Evolutionary conservation across 352 stramenopile genomes (phyloP), one percentile per base, ranked within the genome.

Genomic region (Phytophthora pseudosyringae): DNA sequence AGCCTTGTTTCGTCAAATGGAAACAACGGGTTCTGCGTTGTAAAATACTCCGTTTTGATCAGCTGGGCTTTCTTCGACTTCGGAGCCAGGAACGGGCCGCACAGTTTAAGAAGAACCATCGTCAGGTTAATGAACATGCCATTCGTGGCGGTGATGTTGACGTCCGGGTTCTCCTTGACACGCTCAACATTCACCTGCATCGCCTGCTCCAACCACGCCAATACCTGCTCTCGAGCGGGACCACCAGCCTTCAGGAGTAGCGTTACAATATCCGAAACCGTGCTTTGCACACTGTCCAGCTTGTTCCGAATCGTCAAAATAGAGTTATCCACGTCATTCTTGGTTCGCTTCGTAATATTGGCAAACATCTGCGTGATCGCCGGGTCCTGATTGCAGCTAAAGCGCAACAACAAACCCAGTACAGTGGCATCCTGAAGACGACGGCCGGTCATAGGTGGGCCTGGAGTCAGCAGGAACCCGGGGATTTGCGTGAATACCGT

Each of bases 311-410:
- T 71, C 3, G 78, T 71, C 16, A 76, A 41, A 32, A 94, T 75
- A 29, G 83, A 88, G 64, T 89, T 86, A 57, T 95, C 81, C 33
- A 94, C 79, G 44, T 94, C 81, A 13, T 78, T 83, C 67, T 90
- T 90, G 25, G 83, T 92, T 9, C 86, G 81, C 68, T 93, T 95
- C 3, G 86, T 91, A 47, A 95, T 88, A 63, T 95, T 93, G 6
- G 78, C 63, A 39, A 95, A 95, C 80, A 95, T 86, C 59, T 95
- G 84, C 59, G 84, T 76, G 5, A 95, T 78, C 0, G 78, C 80
- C 5, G 86, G 84, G 55, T 93, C 86, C 32, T 90, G 75, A 1
- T 72, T 71, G n/a, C 73, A 86, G 44, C 83, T 90, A 64, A 93
- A 93, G 32, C 86, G 86, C 33, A 93, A 66, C 16, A 95, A 46